These are phyloP conservation scores for Albugo candida DNA, from an alignment of 352 stramenopile species.

Conservation along the genomic window DNA sequence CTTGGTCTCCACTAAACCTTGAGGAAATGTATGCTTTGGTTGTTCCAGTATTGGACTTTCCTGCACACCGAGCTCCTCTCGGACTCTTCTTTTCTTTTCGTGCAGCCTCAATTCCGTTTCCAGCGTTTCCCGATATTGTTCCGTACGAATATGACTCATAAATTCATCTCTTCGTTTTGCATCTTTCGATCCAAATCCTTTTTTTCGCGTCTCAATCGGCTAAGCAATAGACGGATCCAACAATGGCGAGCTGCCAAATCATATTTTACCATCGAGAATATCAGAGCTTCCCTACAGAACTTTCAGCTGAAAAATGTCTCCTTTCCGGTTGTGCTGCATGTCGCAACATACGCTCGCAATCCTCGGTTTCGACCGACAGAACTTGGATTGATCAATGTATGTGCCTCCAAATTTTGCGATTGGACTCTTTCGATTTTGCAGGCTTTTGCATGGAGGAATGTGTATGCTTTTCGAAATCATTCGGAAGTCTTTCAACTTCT, in stretches of 20 bases:
- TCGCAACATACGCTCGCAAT: constrained; percentile 35
- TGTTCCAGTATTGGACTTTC: constrained; percentile 24
- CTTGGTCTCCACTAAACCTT: constrained; percentile 52
- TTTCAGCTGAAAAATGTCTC: constrained; percentile 24
- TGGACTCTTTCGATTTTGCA: constrained; percentile 51
- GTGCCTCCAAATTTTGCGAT: constrained; percentile 78
- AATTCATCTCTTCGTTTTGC: constrained; percentile 81
- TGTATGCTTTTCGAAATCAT: constrained; percentile 15
- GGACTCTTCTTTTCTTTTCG: constrained; percentile 40
- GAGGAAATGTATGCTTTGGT: constrained; percentile 32
- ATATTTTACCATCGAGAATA: constrained; percentile 39
- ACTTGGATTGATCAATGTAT: constrained; percentile 66
- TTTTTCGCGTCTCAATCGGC: constrained; percentile 66
- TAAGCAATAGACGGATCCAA: constrained; percentile 14
- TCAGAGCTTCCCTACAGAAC: constrained; percentile 23
- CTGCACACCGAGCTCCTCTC: constrained; percentile 15
- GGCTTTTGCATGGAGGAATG: constrained; percentile 42
- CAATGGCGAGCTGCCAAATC: constrained; percentile 20
- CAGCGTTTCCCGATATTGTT: constrained; percentile 77
- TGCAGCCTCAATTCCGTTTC: constrained; percentile 67
- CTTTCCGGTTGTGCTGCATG: constrained; percentile 13
- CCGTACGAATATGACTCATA: constrained; percentile 75
- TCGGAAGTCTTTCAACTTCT: constrained; percentile 20
- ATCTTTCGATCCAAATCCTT: constrained; percentile 82
- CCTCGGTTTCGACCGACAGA: constrained; percentile 35